Evolutionary conservation across 495 filamentous ascomycete genomes (phyloP).

Genomic region (Tuber umbilicatum): DNA sequence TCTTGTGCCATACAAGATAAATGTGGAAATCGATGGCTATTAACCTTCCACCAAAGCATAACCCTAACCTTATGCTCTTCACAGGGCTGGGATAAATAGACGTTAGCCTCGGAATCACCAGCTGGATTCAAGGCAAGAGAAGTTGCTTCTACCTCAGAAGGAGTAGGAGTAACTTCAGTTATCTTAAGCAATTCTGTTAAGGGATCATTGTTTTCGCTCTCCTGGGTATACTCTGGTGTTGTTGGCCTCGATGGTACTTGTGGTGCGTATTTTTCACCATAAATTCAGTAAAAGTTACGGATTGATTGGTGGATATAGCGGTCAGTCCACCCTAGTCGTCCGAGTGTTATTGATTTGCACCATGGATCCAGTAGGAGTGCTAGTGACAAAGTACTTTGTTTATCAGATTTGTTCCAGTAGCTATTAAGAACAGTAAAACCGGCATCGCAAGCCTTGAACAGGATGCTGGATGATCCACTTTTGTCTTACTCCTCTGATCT

Average conservation of each 20-base stretch:
- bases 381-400: not conserved
- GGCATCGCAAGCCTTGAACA: not conserved
- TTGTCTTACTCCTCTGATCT: not conserved
- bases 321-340: not conserved
- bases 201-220: too few relatives aligned
- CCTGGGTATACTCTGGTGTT: not conserved
- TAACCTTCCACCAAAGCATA: slow-evolving; percentile 7
- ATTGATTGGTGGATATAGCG: not conserved
- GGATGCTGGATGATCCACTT: too few relatives aligned
- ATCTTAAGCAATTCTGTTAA: too few relatives aligned
- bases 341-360: not conserved
- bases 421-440: not conserved
- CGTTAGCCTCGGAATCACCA: not conserved
- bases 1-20: slow-evolving; percentile 17
- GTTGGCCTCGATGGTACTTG: not conserved
- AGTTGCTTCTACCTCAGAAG: too few relatives aligned
- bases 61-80: not conserved
- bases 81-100: not conserved
- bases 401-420: slow-evolving; percentile 6
- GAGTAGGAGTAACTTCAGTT: too few relatives aligned
- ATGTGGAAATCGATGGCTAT: slow-evolving; percentile 4
- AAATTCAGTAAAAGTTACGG: not conserved
- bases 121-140: not conserved
- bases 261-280: not conserved
- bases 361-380: not conserved